Evolutionary conservation across 202 grass and related monocot genomes (phyloP), one percentile per base, ranked within the genome.

Genomic region (Zizania palustris): DNA sequence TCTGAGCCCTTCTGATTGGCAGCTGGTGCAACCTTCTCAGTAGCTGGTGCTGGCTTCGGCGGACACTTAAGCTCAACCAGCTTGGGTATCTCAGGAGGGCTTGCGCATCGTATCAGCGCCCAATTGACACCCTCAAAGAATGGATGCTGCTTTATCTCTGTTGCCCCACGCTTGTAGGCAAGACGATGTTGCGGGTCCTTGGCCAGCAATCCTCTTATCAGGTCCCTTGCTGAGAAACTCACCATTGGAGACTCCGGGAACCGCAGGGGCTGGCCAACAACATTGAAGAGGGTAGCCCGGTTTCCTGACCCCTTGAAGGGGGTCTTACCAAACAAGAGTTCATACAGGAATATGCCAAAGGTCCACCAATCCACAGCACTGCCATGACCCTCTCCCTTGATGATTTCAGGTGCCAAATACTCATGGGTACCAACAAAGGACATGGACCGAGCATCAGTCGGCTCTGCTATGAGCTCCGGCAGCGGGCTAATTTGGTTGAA

Each of bases 311-410:
- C 90, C 76, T 93, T 93, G 70, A 93, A 93, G 35, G 90, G 90
- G 15, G 90, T 93, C 73, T 89, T 93, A 8, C 90, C 86, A 5
- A 93, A 92, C 13, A 92, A 68, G 44, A 92, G 86, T 34, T 92
- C 90, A 41, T 92, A 92, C 18, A 92, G 78, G 82, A 93, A 93
- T 71, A 93, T 87, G 42, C 90, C 90, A 2, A 89, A 93, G 57
- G 90, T 93, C 90, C 90, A 93, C 90, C 90, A 93, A 60, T 93
- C 90, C 28, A 93, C 90, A 40, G 90, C 90, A 60, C 86, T 89
- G 39, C 90, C 90, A 82, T 89, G 90, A 12, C 90, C 90, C 68
- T 92, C 90, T 5, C 90, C 90, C 54, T 92, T 92, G 45, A 92
- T 89, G 57, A 92, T 92, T 75, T 92, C 86, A 40, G 86, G 90